Conservation (phyloP, 176 grass and related monocot species). For the Dendrocalamus sinicus region DNA sequence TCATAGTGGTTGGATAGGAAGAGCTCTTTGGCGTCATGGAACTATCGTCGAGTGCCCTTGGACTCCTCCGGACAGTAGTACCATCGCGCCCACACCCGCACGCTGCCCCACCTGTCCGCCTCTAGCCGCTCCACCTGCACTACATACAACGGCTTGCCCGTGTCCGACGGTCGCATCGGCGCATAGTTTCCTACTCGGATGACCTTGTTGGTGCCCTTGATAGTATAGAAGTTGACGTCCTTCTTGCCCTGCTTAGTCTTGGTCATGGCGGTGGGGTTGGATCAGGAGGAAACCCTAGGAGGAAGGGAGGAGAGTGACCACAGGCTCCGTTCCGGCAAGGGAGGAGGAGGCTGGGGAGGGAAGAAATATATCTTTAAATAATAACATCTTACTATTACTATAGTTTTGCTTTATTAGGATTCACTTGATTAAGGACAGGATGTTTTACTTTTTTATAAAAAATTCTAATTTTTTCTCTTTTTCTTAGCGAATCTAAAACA, state of each 20-base stretch:
- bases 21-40: constrained; percentile 84
- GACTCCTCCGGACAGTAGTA: constrained; percentile 94
- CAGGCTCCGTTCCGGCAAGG: constrained; percentile 34
- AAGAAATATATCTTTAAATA: neutral
- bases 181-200: constrained; percentile 79
- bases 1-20: constrained; percentile 86
- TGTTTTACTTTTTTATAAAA: too few relatives aligned
- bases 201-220: constrained; percentile 82
- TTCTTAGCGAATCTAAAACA: too few relatives aligned
- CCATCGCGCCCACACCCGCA: constrained; percentile 69
- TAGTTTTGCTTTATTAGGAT: too few relatives aligned
- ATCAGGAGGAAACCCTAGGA: constrained; percentile 55
- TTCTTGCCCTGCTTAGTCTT: constrained; percentile 85
- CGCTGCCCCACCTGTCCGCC: constrained; percentile 71
- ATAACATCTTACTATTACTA: rapidly evolving
- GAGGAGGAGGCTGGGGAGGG: neutral
- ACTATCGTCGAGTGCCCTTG: constrained; percentile 65
- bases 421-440: too few relatives aligned
- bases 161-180: constrained; percentile 71
- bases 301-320: constrained; percentile 1
- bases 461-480: too few relatives aligned
- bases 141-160: constrained; percentile 76
- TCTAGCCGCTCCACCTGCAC: constrained; percentile 78
- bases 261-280: constrained; percentile 55
- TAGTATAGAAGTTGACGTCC: constrained; percentile 80